Conservation (phyloP, 2,329 filamentous ascomycete species). For the Xylaria multiplex region DNA sequence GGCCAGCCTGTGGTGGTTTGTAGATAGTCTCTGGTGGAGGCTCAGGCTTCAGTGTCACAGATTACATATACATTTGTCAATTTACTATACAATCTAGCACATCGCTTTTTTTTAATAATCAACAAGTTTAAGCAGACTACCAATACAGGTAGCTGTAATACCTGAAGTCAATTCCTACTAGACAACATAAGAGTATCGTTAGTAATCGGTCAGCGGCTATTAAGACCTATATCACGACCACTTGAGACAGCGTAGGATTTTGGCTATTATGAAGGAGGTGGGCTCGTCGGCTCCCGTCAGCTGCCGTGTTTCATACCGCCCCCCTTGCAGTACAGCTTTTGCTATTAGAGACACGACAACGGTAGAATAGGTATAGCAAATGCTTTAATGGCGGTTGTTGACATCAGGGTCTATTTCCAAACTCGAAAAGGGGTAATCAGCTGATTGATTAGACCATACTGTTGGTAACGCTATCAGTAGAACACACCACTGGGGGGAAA, state of each 20-base stretch:
- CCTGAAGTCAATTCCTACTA: background rate
- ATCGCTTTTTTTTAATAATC: conserved; percentile 9
- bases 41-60: conserved; percentile 19
- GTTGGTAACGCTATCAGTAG: background rate
- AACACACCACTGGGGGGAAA: no score
- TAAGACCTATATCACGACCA: conserved; percentile 16
- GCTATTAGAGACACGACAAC: background rate
- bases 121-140: background rate
- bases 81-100: conserved; percentile 28
- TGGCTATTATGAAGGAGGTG: conserved; percentile 12
- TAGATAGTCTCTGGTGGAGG: conserved; percentile 31
- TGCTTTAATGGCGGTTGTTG: background rate
- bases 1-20: conserved; percentile 21
- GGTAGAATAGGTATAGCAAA: background rate
- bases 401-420: background rate
- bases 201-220: conserved; percentile 13
- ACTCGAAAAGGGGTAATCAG: background rate
- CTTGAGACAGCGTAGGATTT: conserved; percentile 27
- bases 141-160: background rate
- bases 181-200: background rate
- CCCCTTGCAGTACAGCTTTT: conserved; percentile 12
- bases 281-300: conserved; percentile 14
- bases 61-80: conserved; percentile 23
- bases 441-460: background rate
- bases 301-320: conserved; percentile 21